Base-by-base conservation (phyloP, 1,284 basidiomycete species). In the Vanrija pseudolonga region DNA sequence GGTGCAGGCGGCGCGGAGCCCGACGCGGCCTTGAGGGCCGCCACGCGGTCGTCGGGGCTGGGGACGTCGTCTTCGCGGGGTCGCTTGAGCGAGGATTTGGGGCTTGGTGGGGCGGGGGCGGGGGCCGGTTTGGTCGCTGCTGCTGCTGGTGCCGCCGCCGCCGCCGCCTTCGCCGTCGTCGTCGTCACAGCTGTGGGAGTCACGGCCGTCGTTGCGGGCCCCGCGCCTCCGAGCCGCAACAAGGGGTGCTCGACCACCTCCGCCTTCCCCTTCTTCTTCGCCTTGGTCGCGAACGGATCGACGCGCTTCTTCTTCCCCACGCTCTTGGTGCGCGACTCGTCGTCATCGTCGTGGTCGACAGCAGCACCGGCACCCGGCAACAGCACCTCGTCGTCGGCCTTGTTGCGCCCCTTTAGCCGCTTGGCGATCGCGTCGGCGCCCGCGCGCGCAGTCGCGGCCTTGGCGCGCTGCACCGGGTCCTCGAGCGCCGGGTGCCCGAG, bases 401-500 rank as follows among this genome's bases (percentile, higher is more conserved):
- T 28, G 28, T 50, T 28, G 28, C 42, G 20, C 32, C 32, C 39
- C 53, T 55, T 55, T 24, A 59, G 38, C 39, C 45, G 48, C 17
- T 50, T 47, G n/a, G 47, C 47, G 24, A 67, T 38, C 45, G 50
- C 24, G 26, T 59, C 53, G 36, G 54, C 42, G 1, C 58, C 55
- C 4, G 53, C 51, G 15, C 53, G 57, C 45, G 45, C 20, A 41
- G 50, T 46, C 9, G 15, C 24, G 0, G 48, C 46, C 18, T 18
- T 15, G 2, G 51, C 47, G 3, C 56, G 48, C 45, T 48, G 53
- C 2, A 17, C 43, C 3, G 51, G 45, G 28, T 60, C 53, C 22
- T 60, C 56, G 11, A 66, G 56, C n/a, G 48, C 45, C 2, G 70
- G 68, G 56, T 73, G 72, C 17, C 72, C 72, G 3, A 70, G 50